These are phyloP conservation scores for Tuber magnatum DNA, from an alignment of 495 filamentous ascomycete species.

Conservation along the genomic window DNA sequence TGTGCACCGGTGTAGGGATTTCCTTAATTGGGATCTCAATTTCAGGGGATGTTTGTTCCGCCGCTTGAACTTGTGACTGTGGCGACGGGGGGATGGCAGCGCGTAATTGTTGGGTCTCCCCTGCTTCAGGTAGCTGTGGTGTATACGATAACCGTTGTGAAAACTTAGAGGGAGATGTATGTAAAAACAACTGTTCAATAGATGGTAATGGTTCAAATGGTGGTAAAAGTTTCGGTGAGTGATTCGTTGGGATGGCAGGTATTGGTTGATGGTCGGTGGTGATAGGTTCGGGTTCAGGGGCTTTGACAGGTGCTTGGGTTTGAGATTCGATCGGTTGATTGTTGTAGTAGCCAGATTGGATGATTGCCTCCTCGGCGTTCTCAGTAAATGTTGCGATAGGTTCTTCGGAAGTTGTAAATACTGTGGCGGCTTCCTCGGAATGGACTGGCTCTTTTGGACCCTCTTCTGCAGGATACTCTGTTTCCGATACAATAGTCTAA, in stretches of 20 bases:
- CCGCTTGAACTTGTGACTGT: background rate
- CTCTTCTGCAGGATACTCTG: constrained; percentile 4
- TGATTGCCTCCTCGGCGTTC: constrained; percentile 28
- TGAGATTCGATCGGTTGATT: constrained; percentile 10
- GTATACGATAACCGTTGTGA: background rate
- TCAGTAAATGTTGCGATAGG: constrained; percentile 21
- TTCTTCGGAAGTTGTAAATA: constrained; percentile 20
- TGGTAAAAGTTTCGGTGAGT: constrained; percentile 4
- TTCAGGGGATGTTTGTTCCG: background rate
- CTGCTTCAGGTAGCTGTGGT: background rate
- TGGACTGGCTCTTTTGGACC: constrained; percentile 9
- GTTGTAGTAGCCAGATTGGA: constrained; percentile 5
- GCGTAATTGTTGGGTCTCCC: background rate
- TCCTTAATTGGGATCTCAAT: background rate
- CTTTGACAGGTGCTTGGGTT: constrained; percentile 2
- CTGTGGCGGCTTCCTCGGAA: constrained; percentile 36
- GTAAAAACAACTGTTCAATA: background rate
- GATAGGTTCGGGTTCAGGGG: background rate
- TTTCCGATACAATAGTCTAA: constrained; percentile 5
- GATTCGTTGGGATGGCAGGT: background rate
- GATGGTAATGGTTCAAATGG: background rate
- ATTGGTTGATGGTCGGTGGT: background rate
- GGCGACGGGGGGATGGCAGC: background rate
- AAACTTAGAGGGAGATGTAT: background rate
- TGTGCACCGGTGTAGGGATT: background rate